Evolutionary conservation across 306 rosid species (phyloP), one percentile per base, ranked within the genome.

Genomic region (Trifolium fragiferum): DNA sequence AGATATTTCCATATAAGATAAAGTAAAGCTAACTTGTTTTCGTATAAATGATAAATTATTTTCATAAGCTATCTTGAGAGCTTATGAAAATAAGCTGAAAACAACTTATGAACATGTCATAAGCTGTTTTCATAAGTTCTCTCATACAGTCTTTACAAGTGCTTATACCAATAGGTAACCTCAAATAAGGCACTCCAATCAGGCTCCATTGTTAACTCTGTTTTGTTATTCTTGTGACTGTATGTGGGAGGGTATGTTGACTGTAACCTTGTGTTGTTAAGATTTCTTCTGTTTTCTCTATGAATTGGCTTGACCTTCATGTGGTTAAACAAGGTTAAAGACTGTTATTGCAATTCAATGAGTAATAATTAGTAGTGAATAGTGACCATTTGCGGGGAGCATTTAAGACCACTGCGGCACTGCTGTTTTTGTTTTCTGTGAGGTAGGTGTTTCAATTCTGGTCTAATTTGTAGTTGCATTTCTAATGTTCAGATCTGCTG

Each of bases 401-500:
- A 27, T 65, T 71, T 71, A 25, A 33, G 9, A 69, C 15, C 1
- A 20, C 3, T 32, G 4, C n/a, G n/a, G n/a, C n/a, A n/a, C 64
- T 35, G 44, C n/a, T 53, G 11, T 13, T 27, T 71, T 62, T 43
- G 4, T 62, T 37, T 10, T n/a, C 13, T 44, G 49, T 63, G 60
- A 16, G 25, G 27, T 44, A 40, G 63, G 40, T 65, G 9, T 64
- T 30, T 72, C 18, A 23, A 20, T 13, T 43, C 43, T 7, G 19
- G 50, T 80, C 63, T 79, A 74, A 80, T 54, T 70, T 49, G 40
- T 57, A 8, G 14, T 50, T 41, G 60, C 12, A 19, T 83, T 60
- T 77, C 32, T 69, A 30, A 70, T 44, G 27, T 74, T 79, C 89
- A 89, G 93, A 50, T 70, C 50, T 38, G 35, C 11, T 61, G 82